These are phyloP conservation scores for Carex pumila DNA, from an alignment of 176 grass and related monocot species.

Conservation along the genomic window DNA sequence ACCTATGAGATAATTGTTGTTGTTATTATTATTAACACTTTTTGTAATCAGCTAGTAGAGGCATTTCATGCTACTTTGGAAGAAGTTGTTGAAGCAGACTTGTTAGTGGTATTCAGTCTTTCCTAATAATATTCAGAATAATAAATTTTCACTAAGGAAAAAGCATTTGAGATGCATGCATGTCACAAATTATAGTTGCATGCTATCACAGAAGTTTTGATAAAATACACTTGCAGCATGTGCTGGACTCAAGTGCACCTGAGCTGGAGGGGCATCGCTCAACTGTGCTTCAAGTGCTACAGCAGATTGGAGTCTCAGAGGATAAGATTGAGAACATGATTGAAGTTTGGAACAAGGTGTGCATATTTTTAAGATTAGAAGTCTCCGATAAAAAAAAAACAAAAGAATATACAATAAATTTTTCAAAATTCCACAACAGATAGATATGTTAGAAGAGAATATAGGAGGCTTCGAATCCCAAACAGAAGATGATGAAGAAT, in stretches of 20 bases:
- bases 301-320: constrained; percentile 77
- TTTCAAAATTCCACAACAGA: constrained; percentile 35
- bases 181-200: constrained; percentile 17
- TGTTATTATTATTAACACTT: background rate
- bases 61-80: constrained; percentile 96
- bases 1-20: background rate
- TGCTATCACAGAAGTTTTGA: background rate
- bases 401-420: background rate
- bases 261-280: constrained; percentile 67
- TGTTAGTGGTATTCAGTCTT: constrained; percentile 70
- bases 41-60: constrained; percentile 60
- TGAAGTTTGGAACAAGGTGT: constrained; percentile 99
- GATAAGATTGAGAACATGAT: constrained; percentile 89
- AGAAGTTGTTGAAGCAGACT: constrained; percentile 93
- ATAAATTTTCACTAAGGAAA: background rate
- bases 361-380: constrained; percentile 7
- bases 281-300: constrained; percentile 77
- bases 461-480: constrained; percentile 28
- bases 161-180: background rate
- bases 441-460: constrained; percentile 60
- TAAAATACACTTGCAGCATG: constrained; percentile 54
- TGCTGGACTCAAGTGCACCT: constrained; percentile 76
- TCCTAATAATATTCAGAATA: constrained; percentile 14
- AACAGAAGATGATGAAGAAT: constrained; percentile 22
- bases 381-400: background rate